A percentile compares a stretch with the other conserved stretches of the same genome.
Evolutionary conservation across 78 protist genomes (phyloP).

Genomic region (Guillardia theta): DNA sequence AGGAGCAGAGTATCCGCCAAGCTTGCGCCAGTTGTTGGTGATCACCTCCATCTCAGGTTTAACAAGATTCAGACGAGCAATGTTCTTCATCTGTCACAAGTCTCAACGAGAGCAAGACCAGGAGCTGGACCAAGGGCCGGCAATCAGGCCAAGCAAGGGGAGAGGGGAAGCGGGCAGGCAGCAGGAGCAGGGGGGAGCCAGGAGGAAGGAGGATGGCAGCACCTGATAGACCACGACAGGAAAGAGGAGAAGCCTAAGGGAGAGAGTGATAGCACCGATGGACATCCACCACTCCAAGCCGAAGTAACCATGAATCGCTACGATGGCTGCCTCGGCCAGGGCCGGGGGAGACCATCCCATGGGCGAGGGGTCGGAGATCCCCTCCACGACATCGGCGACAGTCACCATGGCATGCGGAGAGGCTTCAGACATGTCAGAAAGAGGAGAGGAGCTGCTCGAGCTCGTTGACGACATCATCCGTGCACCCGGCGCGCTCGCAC

Average conservation of each 20-base stretch:
- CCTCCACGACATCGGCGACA: not conserved
- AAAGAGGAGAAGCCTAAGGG: not conserved
- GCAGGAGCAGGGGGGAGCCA: no score
- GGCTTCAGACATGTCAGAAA: no score
- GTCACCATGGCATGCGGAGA: no score
- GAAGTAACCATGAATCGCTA: not conserved
- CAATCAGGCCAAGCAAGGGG: no score
- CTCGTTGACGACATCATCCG: no score
- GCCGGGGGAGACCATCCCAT: not conserved
- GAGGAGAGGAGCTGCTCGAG: no score
- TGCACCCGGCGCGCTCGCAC: no score
- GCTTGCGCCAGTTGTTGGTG: not conserved
- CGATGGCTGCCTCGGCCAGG: not conserved
- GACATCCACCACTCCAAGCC: not conserved
- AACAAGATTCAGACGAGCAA: not conserved
- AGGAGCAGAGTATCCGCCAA: not conserved
- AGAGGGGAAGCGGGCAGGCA: no score
- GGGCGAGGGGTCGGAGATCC: not conserved
- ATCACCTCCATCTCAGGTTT: not conserved
- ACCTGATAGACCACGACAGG: slow-evolving; percentile 21
- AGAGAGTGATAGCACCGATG: not conserved
- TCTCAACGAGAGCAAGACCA: not conserved
- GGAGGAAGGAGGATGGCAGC: no score
- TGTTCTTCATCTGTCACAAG: not conserved
- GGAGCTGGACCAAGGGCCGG: no score